phyloP scores from a whole-genome alignment of 371 early-diverging fungal species.

The Mucor irregularis region DNA sequence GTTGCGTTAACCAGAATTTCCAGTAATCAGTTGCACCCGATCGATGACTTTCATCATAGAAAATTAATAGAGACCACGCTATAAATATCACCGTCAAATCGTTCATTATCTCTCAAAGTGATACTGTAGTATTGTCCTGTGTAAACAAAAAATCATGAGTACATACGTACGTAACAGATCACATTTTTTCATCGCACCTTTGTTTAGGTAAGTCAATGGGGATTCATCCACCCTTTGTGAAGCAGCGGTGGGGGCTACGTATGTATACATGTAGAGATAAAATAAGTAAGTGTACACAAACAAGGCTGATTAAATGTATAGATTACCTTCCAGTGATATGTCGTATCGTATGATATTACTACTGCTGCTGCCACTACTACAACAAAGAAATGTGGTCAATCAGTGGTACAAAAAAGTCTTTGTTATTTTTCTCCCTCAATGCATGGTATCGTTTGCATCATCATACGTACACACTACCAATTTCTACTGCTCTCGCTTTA shows the following conservation, averaged over 20 bases:
- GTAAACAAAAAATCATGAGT: background rate
- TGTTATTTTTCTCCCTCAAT: background rate
- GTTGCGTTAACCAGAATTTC: conserved; percentile 80
- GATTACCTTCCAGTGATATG: conserved; percentile 23
- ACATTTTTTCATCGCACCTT: conserved; percentile 17
- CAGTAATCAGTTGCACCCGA: conserved; percentile 68
- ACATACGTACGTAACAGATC: background rate
- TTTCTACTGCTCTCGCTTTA: conserved; percentile 49
- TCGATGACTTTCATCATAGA: conserved; percentile 71
- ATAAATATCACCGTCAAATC: conserved; percentile 49
- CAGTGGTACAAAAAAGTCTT: background rate
- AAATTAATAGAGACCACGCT: conserved; percentile 68
- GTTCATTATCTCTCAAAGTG: conserved; percentile 41
- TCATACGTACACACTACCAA: conserved; percentile 46
- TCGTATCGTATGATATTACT: conserved; percentile 18
- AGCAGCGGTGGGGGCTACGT: conserved; percentile 30
- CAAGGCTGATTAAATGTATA: background rate
- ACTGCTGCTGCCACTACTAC: too few relatives aligned
- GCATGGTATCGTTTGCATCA: conserved; percentile 45
- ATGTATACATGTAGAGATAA: background rate
- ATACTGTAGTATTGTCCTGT: conserved; percentile 59
- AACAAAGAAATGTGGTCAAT: conserved; percentile 7
- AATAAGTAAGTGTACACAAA: background rate
- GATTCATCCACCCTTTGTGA: conserved; percentile 27
- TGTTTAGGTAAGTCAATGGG: conserved; percentile 29